Conservation (phyloP, 495 filamentous ascomycete species). For the Geoglossum glabrum region DNA sequence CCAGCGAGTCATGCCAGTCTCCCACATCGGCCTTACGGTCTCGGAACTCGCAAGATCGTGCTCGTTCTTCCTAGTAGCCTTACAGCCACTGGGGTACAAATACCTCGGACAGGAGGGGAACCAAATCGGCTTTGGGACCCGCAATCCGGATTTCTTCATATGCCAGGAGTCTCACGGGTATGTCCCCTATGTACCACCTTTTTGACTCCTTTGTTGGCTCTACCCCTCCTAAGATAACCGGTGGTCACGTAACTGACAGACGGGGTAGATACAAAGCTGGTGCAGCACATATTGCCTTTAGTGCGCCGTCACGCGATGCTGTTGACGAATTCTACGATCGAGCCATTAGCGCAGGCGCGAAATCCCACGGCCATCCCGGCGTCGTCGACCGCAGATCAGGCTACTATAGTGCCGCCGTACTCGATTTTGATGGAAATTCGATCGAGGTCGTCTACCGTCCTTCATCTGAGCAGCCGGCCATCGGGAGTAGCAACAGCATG, state of each 20-base stretch:
- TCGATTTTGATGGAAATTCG: conserved; percentile 34
- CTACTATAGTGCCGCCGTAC: conserved; percentile 39
- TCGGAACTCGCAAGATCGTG: conserved; percentile 56
- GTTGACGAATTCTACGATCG: conserved; percentile 25
- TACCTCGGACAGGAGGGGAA: conserved; percentile 31
- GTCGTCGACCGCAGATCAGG: conserved; percentile 28
- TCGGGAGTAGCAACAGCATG: conserved; percentile 1
- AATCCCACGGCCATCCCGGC: conserved; percentile 26
- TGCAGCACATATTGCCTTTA: conserved; percentile 14
- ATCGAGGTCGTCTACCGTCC: conserved; percentile 26
- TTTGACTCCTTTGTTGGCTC: conserved; percentile 23
- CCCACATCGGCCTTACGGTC: conserved; percentile 42
- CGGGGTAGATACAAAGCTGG: conserved; percentile 11
- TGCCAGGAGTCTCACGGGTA: conserved; percentile 7
- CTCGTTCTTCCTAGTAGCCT: conserved; percentile 60
- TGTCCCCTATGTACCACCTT: conserved; percentile 11
- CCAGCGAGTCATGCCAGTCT: conserved; percentile 29
- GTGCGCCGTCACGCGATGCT: conserved; percentile 20
- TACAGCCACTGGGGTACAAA: conserved; percentile 53
- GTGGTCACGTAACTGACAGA: not conserved
- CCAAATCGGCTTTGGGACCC: conserved; percentile 6
- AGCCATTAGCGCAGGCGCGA: conserved; percentile 20
- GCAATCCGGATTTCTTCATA: conserved; percentile 7
- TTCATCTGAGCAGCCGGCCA: conserved; percentile 8
- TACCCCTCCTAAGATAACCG: not conserved